These are phyloP conservation scores for Actinomortierella wolfii DNA, from an alignment of 371 early-diverging fungal genomes.

Conservation along the genomic window DNA sequence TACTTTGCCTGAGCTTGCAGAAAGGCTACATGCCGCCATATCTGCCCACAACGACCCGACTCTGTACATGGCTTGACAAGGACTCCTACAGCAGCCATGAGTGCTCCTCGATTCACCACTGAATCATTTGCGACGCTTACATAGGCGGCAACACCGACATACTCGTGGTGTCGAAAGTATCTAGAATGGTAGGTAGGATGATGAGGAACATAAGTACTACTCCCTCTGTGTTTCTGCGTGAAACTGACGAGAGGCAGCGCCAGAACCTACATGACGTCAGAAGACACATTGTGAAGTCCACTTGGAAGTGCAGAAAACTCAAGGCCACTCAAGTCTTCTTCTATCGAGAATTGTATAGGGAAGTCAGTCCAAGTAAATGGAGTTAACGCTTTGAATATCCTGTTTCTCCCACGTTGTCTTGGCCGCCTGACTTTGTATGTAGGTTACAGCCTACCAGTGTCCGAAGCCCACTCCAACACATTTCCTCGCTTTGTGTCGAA, in stretches of 20 bases:
- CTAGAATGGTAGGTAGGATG: slow-evolving; percentile 28
- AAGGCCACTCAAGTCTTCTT: slow-evolving; percentile 53
- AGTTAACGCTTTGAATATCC: too few species aligned
- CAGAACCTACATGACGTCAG: slow-evolving; percentile 57
- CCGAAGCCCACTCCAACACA: slow-evolving; percentile 63
- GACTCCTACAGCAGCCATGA: slow-evolving; percentile 61
- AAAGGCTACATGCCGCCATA: slow-evolving; percentile 56
- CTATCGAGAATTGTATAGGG: slow-evolving; percentile 24
- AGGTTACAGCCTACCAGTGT: too few species aligned
- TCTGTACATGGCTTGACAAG: slow-evolving; percentile 53
- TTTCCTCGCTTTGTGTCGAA: slow-evolving; percentile 65
- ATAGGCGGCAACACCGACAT: slow-evolving; percentile 59
- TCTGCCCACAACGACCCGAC: slow-evolving; percentile 53
- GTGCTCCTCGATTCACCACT: slow-evolving; percentile 54
- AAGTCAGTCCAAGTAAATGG: neutral
- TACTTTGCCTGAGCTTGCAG: slow-evolving; percentile 43
- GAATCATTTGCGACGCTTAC: slow-evolving; percentile 45
- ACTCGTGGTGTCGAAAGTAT: slow-evolving; percentile 53
- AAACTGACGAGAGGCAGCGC: neutral
- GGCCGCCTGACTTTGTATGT: too few species aligned
- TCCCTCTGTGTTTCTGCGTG: neutral
- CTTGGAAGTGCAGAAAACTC: slow-evolving; percentile 68
- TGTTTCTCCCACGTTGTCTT: too few species aligned
- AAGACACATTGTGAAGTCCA: slow-evolving; percentile 57
- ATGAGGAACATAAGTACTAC: neutral